These are phyloP conservation scores for Lichtheimia corymbifera DNA, from an alignment of 371 early-diverging fungal species.

Conservation along the genomic window DNA sequence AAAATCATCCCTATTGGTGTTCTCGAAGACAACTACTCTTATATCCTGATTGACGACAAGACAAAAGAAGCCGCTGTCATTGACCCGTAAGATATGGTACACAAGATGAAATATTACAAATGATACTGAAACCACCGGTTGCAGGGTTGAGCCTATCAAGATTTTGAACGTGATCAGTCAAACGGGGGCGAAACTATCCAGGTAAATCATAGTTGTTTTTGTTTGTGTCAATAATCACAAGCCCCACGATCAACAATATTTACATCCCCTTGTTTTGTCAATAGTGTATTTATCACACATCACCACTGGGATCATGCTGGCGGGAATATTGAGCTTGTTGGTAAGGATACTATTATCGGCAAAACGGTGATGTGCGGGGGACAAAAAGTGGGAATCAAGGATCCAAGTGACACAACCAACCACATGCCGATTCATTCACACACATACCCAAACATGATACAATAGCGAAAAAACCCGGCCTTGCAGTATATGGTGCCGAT, in stretches of 20 bases:
- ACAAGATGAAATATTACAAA: background rate
- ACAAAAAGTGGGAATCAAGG: constrained; percentile 6
- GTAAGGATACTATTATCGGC: constrained; percentile 16
- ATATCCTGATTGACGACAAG: constrained; percentile 73
- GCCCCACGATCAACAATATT: background rate
- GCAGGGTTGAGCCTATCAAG: constrained; percentile 54
- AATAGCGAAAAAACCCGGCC: constrained; percentile 62
- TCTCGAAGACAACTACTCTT: constrained; percentile 60
- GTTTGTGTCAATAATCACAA: constrained; percentile 18
- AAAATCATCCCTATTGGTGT: constrained; percentile 32
- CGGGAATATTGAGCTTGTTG: constrained; percentile 70
- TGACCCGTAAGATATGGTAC: constrained; percentile 41
- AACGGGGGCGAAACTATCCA: constrained; percentile 53
- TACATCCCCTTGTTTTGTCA: constrained; percentile 10
- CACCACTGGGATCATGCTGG: constrained; percentile 85
- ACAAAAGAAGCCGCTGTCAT: constrained; percentile 62
- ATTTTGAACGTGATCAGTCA: constrained; percentile 40
- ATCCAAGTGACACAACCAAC: constrained; percentile 22
- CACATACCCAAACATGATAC: background rate
- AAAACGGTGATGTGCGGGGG: constrained; percentile 13
- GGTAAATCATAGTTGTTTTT: constrained; percentile 20
- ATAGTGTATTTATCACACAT: constrained; percentile 71
- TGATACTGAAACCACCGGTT: background rate
- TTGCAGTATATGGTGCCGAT: constrained; percentile 86
- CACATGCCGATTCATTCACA: background rate